These are phyloP conservation scores for Echinochloa phyllopogon DNA, from an alignment of 176 grass and related monocot genomes.

Conservation along the genomic window DNA sequence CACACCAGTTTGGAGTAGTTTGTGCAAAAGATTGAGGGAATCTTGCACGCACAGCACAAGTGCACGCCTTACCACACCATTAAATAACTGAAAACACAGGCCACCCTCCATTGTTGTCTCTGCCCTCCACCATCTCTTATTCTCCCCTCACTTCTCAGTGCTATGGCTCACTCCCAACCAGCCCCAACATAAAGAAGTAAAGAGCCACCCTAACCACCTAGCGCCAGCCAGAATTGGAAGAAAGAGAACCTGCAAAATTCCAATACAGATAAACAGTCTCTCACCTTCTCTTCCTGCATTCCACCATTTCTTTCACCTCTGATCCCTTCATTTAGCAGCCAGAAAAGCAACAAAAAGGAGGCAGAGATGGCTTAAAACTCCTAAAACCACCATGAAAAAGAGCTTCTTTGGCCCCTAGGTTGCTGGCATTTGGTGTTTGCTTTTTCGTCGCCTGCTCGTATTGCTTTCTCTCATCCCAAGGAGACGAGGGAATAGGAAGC, in stretches of 20 bases:
- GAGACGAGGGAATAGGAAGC: conserved; percentile 1
- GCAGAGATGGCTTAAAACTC: conserved; percentile 12
- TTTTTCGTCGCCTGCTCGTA: conserved; percentile 7
- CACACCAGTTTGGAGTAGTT: conserved; percentile 40
- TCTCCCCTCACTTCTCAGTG: not conserved
- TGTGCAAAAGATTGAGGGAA: conserved; percentile 44
- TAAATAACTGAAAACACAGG: conserved; percentile 51
- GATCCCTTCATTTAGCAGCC: conserved; percentile 17
- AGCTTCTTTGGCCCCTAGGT: conserved; percentile 44
- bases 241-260: conserved; percentile 6
- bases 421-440: conserved; percentile 39
- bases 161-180: conserved; percentile 32
- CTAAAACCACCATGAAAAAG: conserved; percentile 39
- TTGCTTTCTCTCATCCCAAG: conserved; percentile 42
- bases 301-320: not conserved
- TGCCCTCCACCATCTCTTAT: conserved; percentile 29
- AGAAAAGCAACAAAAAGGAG: conserved; percentile 22
- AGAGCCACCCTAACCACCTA: conserved; percentile 21
- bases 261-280: not conserved
- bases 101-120: conserved; percentile 30
- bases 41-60: conserved; percentile 38
- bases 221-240: not conserved
- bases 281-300: conserved; percentile 6
- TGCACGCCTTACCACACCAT: conserved; percentile 35
- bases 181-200: conserved; percentile 27